These are phyloP conservation scores for Candida sp. DNA, from an alignment of 1,139 yeast species.

Conservation along the genomic window DNA sequence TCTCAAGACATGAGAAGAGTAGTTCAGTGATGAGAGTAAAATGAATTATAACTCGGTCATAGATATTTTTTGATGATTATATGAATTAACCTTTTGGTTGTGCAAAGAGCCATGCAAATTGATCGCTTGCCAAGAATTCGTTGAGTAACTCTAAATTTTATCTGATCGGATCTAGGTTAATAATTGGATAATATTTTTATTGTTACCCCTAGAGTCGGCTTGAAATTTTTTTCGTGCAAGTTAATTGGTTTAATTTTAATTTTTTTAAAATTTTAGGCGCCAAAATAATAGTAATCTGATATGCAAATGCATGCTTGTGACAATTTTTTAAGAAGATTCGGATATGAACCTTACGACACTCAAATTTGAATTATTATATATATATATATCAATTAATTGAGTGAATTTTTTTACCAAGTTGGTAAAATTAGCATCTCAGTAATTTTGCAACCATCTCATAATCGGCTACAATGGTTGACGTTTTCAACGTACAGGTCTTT, in stretches of 20 bases:
- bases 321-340: background rate
- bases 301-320: background rate
- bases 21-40: too few relatives aligned
- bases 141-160: background rate
- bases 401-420: background rate
- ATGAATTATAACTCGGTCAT: too few relatives aligned
- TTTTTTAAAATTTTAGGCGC: background rate
- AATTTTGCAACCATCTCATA: background rate
- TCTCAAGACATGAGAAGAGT: too few relatives aligned
- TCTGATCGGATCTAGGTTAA: background rate
- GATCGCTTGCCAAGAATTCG: background rate
- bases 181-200: background rate
- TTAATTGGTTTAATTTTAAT: background rate
- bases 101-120: background rate
- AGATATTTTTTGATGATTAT: too few relatives aligned
- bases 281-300: background rate
- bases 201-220: background rate
- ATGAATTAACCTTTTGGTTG: too few relatives aligned
- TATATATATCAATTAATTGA: background rate
- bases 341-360: background rate
- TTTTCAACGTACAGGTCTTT: constrained; percentile 60
- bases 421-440: background rate
- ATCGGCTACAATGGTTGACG: constrained; percentile 29
- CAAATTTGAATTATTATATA: background rate
- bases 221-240: background rate